phyloP scores from a whole-genome alignment of 768 basidiomycete species.

The Cubamyces lactineus region DNA sequence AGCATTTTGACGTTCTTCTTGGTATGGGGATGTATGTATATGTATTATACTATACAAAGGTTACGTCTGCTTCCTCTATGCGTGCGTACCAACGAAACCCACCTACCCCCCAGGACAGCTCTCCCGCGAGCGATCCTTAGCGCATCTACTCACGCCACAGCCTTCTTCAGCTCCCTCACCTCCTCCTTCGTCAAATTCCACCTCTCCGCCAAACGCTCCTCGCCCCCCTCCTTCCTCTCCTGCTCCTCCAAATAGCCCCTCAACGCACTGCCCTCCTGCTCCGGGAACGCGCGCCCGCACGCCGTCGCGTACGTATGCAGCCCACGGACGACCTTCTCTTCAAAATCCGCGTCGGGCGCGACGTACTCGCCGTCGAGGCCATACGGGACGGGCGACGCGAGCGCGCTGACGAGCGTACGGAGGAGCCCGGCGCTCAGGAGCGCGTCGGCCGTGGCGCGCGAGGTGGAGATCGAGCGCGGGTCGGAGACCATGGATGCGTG shows the following conservation, averaged over 20 bases:
- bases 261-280: constrained; percentile 1
- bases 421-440: constrained; percentile 51
- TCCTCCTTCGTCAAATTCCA: constrained; percentile 36
- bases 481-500: constrained; percentile 65
- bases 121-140: not conserved
- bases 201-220: constrained; percentile 28
- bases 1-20: not conserved
- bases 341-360: constrained; percentile 60
- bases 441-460: constrained; percentile 50
- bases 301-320: constrained; percentile 54
- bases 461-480: constrained; percentile 58
- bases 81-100: not conserved
- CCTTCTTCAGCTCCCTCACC: constrained; percentile 21
- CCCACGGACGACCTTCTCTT: constrained; percentile 67
- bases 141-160: constrained; percentile 4
- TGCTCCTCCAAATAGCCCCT: constrained; percentile 13
- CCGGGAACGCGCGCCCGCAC: constrained; percentile 41
- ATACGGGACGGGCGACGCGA: constrained; percentile 60
- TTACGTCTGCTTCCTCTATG: not conserved
- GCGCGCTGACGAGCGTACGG: constrained; percentile 51
- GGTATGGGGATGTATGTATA: not conserved
- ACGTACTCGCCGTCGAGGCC: constrained; percentile 68
- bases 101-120: not conserved
- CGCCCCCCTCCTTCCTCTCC: constrained; percentile 33
- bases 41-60: constrained; percentile 12